These are phyloP conservation scores for Phaeoacremonium minimum DNA, from an alignment of 2,329 filamentous ascomycete genomes.

Conservation along the genomic window DNA sequence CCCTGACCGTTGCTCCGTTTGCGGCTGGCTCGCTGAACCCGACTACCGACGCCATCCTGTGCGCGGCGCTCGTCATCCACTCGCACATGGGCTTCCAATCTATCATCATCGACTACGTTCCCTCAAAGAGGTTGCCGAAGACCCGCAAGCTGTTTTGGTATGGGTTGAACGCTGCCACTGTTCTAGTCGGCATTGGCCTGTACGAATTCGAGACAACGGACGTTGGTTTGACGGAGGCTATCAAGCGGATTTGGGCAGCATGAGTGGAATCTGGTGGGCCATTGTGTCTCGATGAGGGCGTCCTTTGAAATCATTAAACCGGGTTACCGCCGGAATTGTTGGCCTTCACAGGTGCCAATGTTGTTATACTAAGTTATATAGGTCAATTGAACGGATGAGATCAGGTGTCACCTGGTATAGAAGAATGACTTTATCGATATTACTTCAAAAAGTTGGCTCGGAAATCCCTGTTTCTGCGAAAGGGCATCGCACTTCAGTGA, in stretches of 20 bases:
- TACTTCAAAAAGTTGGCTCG: too few relatives aligned
- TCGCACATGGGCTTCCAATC: conserved; percentile 95
- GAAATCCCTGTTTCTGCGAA: too few relatives aligned
- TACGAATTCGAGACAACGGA: conserved; percentile 99
- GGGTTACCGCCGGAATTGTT: too few relatives aligned
- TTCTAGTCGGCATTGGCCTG: conserved; percentile 78
- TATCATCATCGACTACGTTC: conserved; percentile 88
- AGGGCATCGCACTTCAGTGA: too few relatives aligned
- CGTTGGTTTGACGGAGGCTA: conserved; percentile 84
- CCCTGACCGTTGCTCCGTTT: conserved; percentile 86
- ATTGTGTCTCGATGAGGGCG: too few relatives aligned
- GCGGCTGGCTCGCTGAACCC: conserved; percentile 90
- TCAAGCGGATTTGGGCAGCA: conserved; percentile 87
- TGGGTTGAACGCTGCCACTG: conserved; percentile 73
- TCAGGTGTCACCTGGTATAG: too few relatives aligned
- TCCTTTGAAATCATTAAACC: background rate
- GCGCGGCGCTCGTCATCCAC: conserved; percentile 80
- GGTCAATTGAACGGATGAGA: background rate
- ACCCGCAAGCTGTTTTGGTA: conserved; percentile 66
- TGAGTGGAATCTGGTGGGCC: conserved; percentile 31
- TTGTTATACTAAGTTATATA: background rate
- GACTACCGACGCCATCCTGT: conserved; percentile 78
- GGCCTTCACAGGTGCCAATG: background rate
- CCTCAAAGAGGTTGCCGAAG: conserved; percentile 63
- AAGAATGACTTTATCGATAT: too few relatives aligned